Evolutionary conservation across 129 eudicot species (phyloP).

Genomic region (Artemisia argyi): DNA sequence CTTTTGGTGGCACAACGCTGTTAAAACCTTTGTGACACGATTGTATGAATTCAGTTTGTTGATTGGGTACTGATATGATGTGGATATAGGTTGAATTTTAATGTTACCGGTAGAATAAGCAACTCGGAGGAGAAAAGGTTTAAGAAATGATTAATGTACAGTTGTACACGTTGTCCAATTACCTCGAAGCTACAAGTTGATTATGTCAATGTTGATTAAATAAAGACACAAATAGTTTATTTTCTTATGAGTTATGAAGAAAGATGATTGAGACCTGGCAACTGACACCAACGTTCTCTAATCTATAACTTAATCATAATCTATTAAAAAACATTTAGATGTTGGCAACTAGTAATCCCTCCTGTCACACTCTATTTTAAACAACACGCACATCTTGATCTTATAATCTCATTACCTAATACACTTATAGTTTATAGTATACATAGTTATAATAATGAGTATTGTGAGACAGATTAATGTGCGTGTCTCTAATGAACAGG

Average conservation of each 20-base stretch:
- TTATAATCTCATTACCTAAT: conserved; percentile 15
- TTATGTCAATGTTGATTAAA: background rate
- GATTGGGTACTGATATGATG: too few relatives aligned
- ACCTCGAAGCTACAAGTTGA: background rate
- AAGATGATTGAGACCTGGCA: conserved; percentile 28
- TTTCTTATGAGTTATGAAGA: conserved; percentile 1
- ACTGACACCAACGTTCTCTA: conserved; percentile 23
- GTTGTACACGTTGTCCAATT: background rate
- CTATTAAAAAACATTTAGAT: background rate
- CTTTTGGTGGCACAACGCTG: too few relatives aligned
- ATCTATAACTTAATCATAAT: conserved; percentile 2
- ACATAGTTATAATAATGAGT: conserved; percentile 5
- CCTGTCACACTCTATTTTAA: conserved; percentile 25
- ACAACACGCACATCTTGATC: conserved; percentile 28
- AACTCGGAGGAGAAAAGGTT: background rate
- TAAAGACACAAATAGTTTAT: background rate
- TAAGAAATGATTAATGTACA: background rate
- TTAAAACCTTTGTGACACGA: too few relatives aligned
- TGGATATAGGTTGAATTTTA: too few relatives aligned
- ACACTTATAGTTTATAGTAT: background rate
- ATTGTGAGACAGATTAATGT: conserved; percentile 6
- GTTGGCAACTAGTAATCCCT: conserved; percentile 20
- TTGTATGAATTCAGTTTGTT: too few relatives aligned
- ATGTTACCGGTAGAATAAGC: too few relatives aligned
- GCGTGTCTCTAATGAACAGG: conserved; percentile 30